phyloP scores from a whole-genome alignment of 2,329 filamentous ascomycete species.

The Hirsutella rhossiliensis region DNA sequence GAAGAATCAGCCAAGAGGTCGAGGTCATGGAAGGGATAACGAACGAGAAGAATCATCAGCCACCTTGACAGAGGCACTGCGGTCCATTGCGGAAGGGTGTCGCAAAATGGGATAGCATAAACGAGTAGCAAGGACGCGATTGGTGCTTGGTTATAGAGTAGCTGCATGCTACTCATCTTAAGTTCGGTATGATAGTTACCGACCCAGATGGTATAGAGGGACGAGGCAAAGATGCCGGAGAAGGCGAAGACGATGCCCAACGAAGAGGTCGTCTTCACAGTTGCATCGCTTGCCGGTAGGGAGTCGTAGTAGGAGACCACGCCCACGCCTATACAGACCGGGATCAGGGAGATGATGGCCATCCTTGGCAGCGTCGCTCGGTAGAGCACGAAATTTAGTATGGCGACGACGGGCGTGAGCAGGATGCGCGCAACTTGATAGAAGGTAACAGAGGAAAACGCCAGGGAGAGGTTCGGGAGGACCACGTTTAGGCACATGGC shows the following conservation, averaged over 20 bases:
- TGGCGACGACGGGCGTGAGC: constrained; percentile 51
- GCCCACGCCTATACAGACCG: constrained; percentile 51
- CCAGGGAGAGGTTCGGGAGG: constrained; percentile 54
- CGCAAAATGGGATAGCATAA: constrained; percentile 53
- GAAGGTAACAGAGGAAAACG: constrained; percentile 56
- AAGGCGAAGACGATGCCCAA: constrained; percentile 55
- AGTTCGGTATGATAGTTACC: constrained; percentile 52
- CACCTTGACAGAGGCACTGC: constrained; percentile 38
- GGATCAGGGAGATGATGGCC: constrained; percentile 43
- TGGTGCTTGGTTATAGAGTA: constrained; percentile 57
- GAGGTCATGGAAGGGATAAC: constrained; percentile 7
- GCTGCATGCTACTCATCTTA: constrained; percentile 55
- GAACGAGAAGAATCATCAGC: constrained; percentile 46
- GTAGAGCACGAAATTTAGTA: constrained; percentile 54
- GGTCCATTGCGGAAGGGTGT: constrained; percentile 46
- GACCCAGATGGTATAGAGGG: constrained; percentile 61
- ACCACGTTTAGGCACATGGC: constrained; percentile 61
- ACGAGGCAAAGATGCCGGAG: constrained; percentile 49
- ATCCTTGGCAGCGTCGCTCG: constrained; percentile 38
- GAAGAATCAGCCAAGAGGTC: neutral
- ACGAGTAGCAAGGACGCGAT: constrained; percentile 50
- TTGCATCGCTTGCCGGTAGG: constrained; percentile 31
- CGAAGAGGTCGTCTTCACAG: constrained; percentile 40
- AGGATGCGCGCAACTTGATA: constrained; percentile 59
- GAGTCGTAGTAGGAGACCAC: constrained; percentile 59